phyloP scores from a whole-genome alignment of 305 asterid genomes.

The Ilex paraguariensis region DNA sequence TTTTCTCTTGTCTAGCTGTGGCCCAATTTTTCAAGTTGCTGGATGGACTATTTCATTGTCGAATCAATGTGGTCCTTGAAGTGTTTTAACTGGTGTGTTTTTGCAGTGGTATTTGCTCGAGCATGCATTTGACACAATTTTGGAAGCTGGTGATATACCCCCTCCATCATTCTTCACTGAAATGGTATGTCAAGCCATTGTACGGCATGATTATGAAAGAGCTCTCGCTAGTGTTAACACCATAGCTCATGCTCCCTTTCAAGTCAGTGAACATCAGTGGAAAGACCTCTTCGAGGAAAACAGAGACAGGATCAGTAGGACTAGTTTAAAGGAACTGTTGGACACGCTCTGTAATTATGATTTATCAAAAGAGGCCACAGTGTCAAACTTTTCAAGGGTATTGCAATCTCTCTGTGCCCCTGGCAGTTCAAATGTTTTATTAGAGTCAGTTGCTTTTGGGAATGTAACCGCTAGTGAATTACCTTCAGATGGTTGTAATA shows the following conservation, averaged over 20 bases:
- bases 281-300: conserved; percentile 47
- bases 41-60: too few relatives aligned
- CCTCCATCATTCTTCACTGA: conserved; percentile 58
- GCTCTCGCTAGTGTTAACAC: conserved; percentile 49
- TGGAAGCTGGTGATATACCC: conserved; percentile 87
- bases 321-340: conserved; percentile 34
- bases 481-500: conserved; percentile 14
- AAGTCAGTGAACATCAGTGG: conserved; percentile 66
- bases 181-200: conserved; percentile 53
- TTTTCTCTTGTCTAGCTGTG: too few relatives aligned
- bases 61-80: too few relatives aligned
- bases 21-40: too few relatives aligned
- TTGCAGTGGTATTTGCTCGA: conserved; percentile 81
- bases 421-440: conserved; percentile 18
- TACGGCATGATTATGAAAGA: conserved; percentile 36
- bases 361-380: conserved; percentile 45
- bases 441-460: conserved; percentile 12
- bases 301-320: conserved; percentile 31
- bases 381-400: conserved; percentile 46
- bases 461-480: conserved; percentile 5
- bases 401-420: conserved; percentile 44
- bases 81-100: too few relatives aligned
- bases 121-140: conserved; percentile 64
- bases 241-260: conserved; percentile 67
- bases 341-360: conserved; percentile 31